Base-by-base conservation (phyloP, 2,329 filamentous ascomycete species). In the Sclerotinia trifoliorum region DNA sequence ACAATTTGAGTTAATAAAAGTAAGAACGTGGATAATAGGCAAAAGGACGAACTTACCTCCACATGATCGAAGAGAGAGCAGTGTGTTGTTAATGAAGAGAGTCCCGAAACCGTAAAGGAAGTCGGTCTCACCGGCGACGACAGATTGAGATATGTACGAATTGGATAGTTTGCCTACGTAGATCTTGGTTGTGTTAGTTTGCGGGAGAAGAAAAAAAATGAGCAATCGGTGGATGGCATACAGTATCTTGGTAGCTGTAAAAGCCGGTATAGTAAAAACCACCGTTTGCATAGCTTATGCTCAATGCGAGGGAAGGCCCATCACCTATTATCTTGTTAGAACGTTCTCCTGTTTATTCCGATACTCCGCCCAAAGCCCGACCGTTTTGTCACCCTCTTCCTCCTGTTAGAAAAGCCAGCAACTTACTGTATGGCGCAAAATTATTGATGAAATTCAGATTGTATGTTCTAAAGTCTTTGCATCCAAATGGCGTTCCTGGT, bases 221-320 rank as follows among this genome's bases (percentile, higher is more conserved):
- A 21, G 29, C 29, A 56, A 15, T 42, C 39, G 19, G 42, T 49
- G 13, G 32, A 19, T 26, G 26, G 10, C 80, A 66, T 68, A 84
- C 86, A 10, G 88, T 91, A 70, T 91, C 88, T 77, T 90, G 88
- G 73, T 88, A 90, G 68, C 84, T 87, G 74, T 88, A 88, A 73
- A 90, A 86, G 0, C 87, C 86, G 58, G 85, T 88, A 58, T 84
- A 85, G 75, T 90, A 91, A 75, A 91, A 90, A 0, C 87, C 86
- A 0, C 86, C 83, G 74, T 90, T 90, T 0, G 88, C 87, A 56
- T 86, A 84, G 70, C 84, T 85, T 6, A 89, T 81, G 24, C 84
- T 86, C 8, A 90, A 74, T 0, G 88, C 88, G 52, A 89, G 82
- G 4, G 84, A 81, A 0, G 88, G 88, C 0, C 87, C 87, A 48